Conservation (phyloP, 164 flowering plant species). For the Platanus orientalis region DNA sequence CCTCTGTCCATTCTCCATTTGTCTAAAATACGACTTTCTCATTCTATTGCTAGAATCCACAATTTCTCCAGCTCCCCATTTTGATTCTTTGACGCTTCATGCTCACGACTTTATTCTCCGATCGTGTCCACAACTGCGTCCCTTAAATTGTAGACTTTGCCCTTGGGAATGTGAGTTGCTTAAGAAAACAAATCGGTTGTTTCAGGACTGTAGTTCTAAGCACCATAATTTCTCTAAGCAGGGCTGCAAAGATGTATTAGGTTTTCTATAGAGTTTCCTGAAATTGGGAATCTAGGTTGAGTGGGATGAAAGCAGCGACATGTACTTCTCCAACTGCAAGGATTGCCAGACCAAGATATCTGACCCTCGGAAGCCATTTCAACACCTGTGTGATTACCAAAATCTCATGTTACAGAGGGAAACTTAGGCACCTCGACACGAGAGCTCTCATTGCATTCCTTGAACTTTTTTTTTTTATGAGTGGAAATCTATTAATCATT, state of each 20-base stretch:
- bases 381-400: no score
- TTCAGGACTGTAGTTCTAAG: constrained; percentile 30
- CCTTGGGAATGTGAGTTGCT: constrained; percentile 48
- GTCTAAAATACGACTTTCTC: no score
- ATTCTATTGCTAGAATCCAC: no score
- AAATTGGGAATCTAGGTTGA: constrained; percentile 31
- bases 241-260: constrained; percentile 54
- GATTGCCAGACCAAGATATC: constrained; percentile 33
- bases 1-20: no score
- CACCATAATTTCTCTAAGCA: constrained; percentile 21
- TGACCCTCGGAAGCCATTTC: constrained; percentile 38
- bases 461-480: no score
- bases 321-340: constrained; percentile 42
- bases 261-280: constrained; percentile 26
- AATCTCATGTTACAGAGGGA: no score
- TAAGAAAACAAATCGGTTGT: constrained; percentile 32
- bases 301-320: constrained; percentile 37
- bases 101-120: constrained; percentile 47
- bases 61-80: constrained; percentile 45
- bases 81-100: constrained; percentile 38
- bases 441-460: no score
- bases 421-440: no score
- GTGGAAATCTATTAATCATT: no score
- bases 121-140: constrained; percentile 33
- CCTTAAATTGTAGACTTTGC: constrained; percentile 45